Base-by-base conservation (phyloP, 345 rosid genomes). In the Triadica sebifera region DNA sequence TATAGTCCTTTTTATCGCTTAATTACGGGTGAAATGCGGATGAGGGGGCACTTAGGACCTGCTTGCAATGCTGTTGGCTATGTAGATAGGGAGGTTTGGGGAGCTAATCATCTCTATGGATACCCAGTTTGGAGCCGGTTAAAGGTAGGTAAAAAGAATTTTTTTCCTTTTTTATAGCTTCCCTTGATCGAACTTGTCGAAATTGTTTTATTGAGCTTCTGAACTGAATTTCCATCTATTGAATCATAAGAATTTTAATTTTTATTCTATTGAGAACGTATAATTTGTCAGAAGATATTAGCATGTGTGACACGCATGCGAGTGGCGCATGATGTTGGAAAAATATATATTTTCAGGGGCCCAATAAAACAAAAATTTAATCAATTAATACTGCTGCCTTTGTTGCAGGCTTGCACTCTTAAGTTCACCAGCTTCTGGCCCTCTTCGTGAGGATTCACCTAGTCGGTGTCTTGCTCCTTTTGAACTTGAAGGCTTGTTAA, bases 51-150 rank as follows among this genome's bases (percentile, higher is more conserved):
- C 77, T 70, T 89, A 20, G 91, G 91, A 65, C 91, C 93, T 1
- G 93, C 88, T 17, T 89, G 91, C 85, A 89, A 89, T 67, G 90
- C 89, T n/a, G 90, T 87, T 24, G 90, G 93, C 46, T 80, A 79
- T 19, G 87, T 89, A 6, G 93, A 89, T 74, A 65, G 90, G 61
- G 72, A 79, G 71, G 86, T 86, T 66, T 87, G 89, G 91, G 93
- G 91, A 9, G 3, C 87, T 47, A 87, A 87, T 74, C 94, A 89
- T 86, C 81, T 89, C 38, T 89, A 89, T 70, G 19, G 17, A 0
- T 47, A 0, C 16, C 94, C 91, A 0, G 94, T 85, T 75, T 88
- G 91, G 94, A 69, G 59, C 38, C 86, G 94, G 41, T 78, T 88
- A 12, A 84, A 89, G 88, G 91, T 86, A 55, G 29, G 74, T 60